Conservation (phyloP, 1,284 basidiomycete species). For the Naganishia sp. region DNA sequence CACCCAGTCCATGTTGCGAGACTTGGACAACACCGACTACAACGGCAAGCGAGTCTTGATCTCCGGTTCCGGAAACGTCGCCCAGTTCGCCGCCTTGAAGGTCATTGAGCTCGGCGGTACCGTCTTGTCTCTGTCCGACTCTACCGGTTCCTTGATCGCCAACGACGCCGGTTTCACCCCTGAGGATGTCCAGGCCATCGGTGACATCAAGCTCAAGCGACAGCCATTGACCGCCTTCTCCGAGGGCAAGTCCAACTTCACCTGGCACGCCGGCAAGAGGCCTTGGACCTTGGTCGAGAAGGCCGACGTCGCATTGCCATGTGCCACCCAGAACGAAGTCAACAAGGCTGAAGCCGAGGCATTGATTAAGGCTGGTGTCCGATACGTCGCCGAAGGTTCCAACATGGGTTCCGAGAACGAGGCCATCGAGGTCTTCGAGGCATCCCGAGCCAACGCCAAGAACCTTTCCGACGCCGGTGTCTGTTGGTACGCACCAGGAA, state of each 20-base stretch:
- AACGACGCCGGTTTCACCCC: conserved; percentile 62
- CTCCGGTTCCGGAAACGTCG: conserved; percentile 73
- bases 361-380: conserved; percentile 68
- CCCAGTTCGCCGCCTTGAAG: conserved; percentile 77
- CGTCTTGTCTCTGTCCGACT: conserved; percentile 77
- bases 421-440: conserved; percentile 73
- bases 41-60: conserved; percentile 66
- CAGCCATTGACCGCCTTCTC: conserved; percentile 62
- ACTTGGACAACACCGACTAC: conserved; percentile 57
- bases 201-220: conserved; percentile 66
- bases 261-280: conserved; percentile 68
- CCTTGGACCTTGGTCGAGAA: conserved; percentile 72
- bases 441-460: conserved; percentile 59
- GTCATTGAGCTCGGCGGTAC: conserved; percentile 74
- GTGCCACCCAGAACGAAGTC: conserved; percentile 78
- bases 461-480: conserved; percentile 51
- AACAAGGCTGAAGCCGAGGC: conserved; percentile 66
- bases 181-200: conserved; percentile 63
- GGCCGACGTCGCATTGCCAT: conserved; percentile 73
- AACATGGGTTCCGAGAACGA: conserved; percentile 63
- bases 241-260: conserved; percentile 57
- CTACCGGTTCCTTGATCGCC: conserved; percentile 69
- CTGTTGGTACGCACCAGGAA: conserved; percentile 72
- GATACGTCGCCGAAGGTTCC: conserved; percentile 71
- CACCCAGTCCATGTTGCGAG: conserved; percentile 61